Evolutionary conservation across 2,329 filamentous ascomycete genomes (phyloP).

Genomic region (Cyanodermella asteris): DNA sequence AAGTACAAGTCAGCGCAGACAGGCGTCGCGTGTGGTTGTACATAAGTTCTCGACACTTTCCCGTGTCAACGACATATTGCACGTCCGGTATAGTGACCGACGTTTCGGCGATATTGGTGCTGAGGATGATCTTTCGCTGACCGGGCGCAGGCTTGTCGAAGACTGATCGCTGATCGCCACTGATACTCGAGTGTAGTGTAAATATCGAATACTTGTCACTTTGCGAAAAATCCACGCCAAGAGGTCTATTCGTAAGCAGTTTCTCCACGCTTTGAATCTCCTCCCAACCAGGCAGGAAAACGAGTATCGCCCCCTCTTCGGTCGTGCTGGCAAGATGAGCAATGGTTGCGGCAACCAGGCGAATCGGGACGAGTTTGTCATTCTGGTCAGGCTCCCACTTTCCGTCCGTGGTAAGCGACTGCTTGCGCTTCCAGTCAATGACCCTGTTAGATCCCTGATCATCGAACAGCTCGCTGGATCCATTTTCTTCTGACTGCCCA

Average conservation of each 20-base stretch:
- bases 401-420: conserved; percentile 7
- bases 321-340: conserved; percentile 24
- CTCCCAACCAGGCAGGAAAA: conserved; percentile 25
- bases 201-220: conserved; percentile 19
- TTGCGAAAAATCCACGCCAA: conserved; percentile 21
- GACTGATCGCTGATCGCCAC: conserved; percentile 21
- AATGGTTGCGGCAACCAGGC: conserved; percentile 22
- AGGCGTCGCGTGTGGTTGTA: conserved; percentile 20
- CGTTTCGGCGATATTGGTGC: conserved; percentile 30
- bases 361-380: conserved; percentile 18
- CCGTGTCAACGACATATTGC: conserved; percentile 26
- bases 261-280: conserved; percentile 16
- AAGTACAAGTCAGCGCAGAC: conserved; percentile 19
- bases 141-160: conserved; percentile 18
- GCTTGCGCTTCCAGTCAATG: conserved; percentile 20
- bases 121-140: conserved; percentile 26
- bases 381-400: conserved; percentile 14
- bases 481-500: conserved; percentile 4
- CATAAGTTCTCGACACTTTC: conserved; percentile 18
- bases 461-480: conserved; percentile 8
- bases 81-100: conserved; percentile 31
- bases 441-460: no score
- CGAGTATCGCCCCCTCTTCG: conserved; percentile 23
- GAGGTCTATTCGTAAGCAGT: conserved; percentile 11
- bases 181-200: conserved; percentile 25